Evolutionary conservation across 164 flowering plant species (phyloP).

Genomic region (Vitis rotundifolia): DNA sequence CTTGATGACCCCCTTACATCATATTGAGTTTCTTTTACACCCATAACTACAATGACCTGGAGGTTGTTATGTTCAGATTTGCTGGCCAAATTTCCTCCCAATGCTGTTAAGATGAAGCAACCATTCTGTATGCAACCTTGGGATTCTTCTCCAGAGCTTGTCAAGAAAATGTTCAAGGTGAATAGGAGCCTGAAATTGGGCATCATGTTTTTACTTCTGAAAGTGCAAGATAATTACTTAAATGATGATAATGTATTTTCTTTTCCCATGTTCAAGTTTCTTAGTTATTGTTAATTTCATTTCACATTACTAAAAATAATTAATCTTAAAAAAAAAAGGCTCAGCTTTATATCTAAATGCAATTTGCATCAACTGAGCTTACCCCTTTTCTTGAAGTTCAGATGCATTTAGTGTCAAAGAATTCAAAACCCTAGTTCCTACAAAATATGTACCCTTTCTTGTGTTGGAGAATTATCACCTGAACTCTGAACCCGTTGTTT

Average conservation of each 20-base stretch:
- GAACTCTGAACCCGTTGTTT: too few relatives aligned
- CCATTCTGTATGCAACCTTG: constrained; percentile 77
- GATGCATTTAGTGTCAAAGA: too few relatives aligned
- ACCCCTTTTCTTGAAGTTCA: too few relatives aligned
- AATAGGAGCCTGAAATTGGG: background rate
- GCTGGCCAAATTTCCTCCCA: constrained; percentile 88
- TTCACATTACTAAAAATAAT: too few relatives aligned
- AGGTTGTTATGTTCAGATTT: constrained; percentile 41
- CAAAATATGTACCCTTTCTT: too few relatives aligned
- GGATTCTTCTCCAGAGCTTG: constrained; percentile 74
- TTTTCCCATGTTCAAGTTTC: background rate
- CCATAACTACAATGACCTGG: too few relatives aligned
- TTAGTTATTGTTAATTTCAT: background rate
- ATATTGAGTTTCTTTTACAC: constrained; percentile 5
- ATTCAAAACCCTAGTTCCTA: too few relatives aligned
- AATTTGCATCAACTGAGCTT: too few relatives aligned
- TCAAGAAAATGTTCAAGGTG: constrained; percentile 92
- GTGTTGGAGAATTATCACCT: too few relatives aligned
- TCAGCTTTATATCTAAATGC: too few relatives aligned
- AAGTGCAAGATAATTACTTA: constrained; percentile 3
- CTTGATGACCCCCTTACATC: background rate
- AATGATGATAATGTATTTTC: background rate
- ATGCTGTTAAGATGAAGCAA: constrained; percentile 78
- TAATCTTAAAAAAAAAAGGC: too few relatives aligned
- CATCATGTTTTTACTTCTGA: background rate